A percentile compares a stretch with the other conserved stretches of the same genome.
Evolutionary conservation across 495 filamentous ascomycete genomes (phyloP).

Genomic region (Daldinia concentrica): DNA sequence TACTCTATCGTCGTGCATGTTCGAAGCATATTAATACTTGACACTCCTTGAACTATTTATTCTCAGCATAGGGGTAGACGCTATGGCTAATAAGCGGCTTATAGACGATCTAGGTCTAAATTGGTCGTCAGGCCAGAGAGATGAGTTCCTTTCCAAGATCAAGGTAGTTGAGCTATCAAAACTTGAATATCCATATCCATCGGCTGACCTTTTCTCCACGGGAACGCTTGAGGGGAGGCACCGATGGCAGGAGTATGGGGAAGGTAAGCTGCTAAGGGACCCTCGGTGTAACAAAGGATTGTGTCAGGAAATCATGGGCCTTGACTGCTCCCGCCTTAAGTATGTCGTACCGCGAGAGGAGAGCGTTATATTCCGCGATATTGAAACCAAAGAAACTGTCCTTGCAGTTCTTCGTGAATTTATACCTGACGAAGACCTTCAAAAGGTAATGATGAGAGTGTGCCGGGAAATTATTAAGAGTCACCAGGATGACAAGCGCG

Average conservation of each 20-base stretch:
- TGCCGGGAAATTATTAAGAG: background rate
- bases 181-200: background rate
- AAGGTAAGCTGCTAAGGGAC: background rate
- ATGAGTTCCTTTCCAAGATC: background rate
- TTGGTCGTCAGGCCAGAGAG: background rate
- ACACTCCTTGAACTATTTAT: background rate
- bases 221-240: background rate
- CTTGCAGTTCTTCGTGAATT: constrained; percentile 17
- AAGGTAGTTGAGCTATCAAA: background rate
- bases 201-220: background rate
- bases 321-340: background rate
- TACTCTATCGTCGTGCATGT: background rate
- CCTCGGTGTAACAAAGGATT: background rate
- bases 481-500: background rate
- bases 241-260: background rate
- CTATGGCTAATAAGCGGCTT: background rate
- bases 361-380: constrained; percentile 23
- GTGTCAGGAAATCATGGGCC: background rate
- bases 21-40: background rate
- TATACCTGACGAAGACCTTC: background rate
- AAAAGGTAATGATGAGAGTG: background rate
- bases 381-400: constrained; percentile 3
- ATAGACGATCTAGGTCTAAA: constrained; percentile 13
- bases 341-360: constrained; percentile 14
- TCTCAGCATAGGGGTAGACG: background rate